Evolutionary conservation across 192 early-diverging fungal species (phyloP).

Genomic region (Globomyces pollinis-pini): DNA sequence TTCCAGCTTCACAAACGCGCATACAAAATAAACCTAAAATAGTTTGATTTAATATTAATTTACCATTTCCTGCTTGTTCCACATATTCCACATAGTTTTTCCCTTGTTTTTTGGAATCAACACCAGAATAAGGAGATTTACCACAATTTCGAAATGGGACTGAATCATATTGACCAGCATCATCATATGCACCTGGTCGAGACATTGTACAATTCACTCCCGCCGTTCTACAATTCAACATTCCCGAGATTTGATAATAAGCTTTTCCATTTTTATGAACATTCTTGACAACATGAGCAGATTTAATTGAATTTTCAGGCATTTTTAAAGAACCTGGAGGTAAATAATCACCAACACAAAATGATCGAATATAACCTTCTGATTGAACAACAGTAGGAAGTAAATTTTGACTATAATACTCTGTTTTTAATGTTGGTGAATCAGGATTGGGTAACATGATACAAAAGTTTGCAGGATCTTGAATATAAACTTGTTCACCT

Average conservation of each 20-base stretch:
- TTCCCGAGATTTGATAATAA: conserved; percentile 19
- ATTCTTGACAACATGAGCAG: conserved; percentile 19
- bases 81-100: background rate
- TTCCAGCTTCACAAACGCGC: conserved; percentile 11
- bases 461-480: conserved; percentile 2
- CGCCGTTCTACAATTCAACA: conserved; percentile 13
- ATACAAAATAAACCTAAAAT: conserved; percentile 6
- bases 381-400: conserved; percentile 22
- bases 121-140: conserved; percentile 27
- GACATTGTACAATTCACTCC: conserved; percentile 17
- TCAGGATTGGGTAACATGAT: conserved; percentile 6
- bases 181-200: conserved; percentile 11
- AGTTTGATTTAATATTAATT: too few species aligned
- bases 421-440: conserved; percentile 8
- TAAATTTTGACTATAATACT: conserved; percentile 14
- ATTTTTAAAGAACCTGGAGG: conserved; percentile 13
- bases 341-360: conserved; percentile 22
- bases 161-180: conserved; percentile 24
- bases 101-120: conserved; percentile 9
- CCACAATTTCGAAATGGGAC: conserved; percentile 16
- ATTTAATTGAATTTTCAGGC: conserved; percentile 12
- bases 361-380: conserved; percentile 22
- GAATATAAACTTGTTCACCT: conserved; percentile 17
- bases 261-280: background rate
- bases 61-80: conserved; percentile 13